Evolutionary conservation across 2,329 filamentous ascomycete genomes (phyloP).

Genomic region (Eutypa lata): DNA sequence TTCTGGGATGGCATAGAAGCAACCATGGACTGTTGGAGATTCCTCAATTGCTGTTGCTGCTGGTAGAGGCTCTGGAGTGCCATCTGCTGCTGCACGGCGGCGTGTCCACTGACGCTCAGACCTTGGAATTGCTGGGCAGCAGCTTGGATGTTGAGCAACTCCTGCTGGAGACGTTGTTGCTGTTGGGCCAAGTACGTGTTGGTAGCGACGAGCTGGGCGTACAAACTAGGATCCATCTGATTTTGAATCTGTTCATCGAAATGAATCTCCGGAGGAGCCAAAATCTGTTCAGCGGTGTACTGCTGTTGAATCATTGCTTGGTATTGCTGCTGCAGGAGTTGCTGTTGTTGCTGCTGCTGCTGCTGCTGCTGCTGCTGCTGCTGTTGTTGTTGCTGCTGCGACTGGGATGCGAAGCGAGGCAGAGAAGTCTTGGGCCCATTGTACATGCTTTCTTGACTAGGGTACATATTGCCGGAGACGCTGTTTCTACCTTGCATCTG

Average conservation of each 20-base stretch:
- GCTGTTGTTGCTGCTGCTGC: conserved; percentile 24
- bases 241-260: conserved; percentile 67
- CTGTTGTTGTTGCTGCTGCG: conserved; percentile 33
- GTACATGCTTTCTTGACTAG: conserved; percentile 41
- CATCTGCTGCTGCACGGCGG: conserved; percentile 42
- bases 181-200: conserved; percentile 92
- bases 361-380: conserved; percentile 24
- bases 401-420: conserved; percentile 35
- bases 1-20: conserved; percentile 61
- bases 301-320: conserved; percentile 40
- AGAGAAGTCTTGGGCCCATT: conserved; percentile 57
- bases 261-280: conserved; percentile 78
- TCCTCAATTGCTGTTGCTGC: conserved; percentile 61
- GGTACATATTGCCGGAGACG: conserved; percentile 42
- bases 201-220: conserved; percentile 85
- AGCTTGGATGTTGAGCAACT: conserved; percentile 79
- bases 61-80: conserved; percentile 51
- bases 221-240: conserved; percentile 79
- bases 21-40: conserved; percentile 60
- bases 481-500: conserved; percentile 42
- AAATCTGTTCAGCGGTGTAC: conserved; percentile 85
- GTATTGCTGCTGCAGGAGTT: conserved; percentile 15
- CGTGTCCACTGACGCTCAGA: conserved; percentile 63
- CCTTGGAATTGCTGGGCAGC: conserved; percentile 80
- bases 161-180: conserved; percentile 92